Conservation (phyloP, 805 yeast genomes). For the Zygosaccharomyces pseudorouxii region DNA sequence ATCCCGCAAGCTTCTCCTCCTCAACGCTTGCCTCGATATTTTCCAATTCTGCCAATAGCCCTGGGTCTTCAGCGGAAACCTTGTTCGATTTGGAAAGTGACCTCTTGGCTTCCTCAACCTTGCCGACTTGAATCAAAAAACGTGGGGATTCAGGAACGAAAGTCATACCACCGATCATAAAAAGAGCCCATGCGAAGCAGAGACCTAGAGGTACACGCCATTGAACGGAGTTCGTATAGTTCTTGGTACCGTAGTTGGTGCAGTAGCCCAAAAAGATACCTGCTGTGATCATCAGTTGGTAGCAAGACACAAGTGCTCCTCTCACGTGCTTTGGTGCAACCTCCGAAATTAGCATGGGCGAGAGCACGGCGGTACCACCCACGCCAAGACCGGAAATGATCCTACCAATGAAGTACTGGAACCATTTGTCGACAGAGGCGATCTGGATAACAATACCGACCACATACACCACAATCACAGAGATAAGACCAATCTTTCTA, state of each 20-base stretch:
- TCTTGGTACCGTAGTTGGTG: conserved; percentile 61
- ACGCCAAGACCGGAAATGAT: conserved; percentile 68
- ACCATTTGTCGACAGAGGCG: conserved; percentile 52
- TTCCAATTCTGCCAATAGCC: conserved; percentile 54
- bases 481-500: conserved; percentile 59
- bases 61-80: conserved; percentile 48
- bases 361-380: conserved; percentile 71
- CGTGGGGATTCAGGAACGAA: conserved; percentile 75
- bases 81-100: conserved; percentile 59
- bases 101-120: conserved; percentile 55
- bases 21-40: conserved; percentile 56
- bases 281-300: conserved; percentile 63
- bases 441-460: conserved; percentile 67
- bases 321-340: conserved; percentile 65
- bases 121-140: conserved; percentile 51
- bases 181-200: conserved; percentile 44
- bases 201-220: conserved; percentile 73
- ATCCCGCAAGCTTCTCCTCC: conserved; percentile 55
- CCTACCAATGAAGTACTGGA: conserved; percentile 67
- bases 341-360: conserved; percentile 69
- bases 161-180: conserved; percentile 36
- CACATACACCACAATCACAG: conserved; percentile 58
- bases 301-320: conserved; percentile 66
- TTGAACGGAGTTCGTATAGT: conserved; percentile 58
- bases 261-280: conserved; percentile 78